Base-by-base conservation (phyloP, 441 rosid genomes). In the Populus hybrid region DNA sequence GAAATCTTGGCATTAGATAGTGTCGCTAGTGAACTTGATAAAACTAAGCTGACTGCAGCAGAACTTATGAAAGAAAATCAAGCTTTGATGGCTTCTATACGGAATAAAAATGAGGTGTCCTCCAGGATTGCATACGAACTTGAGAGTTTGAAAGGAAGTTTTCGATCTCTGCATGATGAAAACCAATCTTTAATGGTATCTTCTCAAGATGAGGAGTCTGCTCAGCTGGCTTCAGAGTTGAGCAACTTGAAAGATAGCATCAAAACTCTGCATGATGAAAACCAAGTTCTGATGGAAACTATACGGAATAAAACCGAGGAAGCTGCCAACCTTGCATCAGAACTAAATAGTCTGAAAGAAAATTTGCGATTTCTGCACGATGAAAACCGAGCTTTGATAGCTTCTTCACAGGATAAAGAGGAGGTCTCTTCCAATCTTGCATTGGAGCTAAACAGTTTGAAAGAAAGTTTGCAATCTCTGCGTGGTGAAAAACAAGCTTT, bases 1-100 rank as follows among this genome's bases (percentile, higher is more conserved):
- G 93, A 90, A 84, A 87, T 95, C 77, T 79, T 80, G 50, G 87
- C 80, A 65, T 78, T 95, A 71, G 89, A 89, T 84, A 79, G 83
- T 75, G 78, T 87, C 72, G 74, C 79, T 67, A 83, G 80, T 83
- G 98, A 92, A 82, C 91, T 88, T 26, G 91, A 77, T 84, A 89
- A 77, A 64, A 83, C 84, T 83, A 86, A 87, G 86, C 74, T 89
- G 87, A 84, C 84, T 74, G 85, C 90, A 79, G 88, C 86, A 69
- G 92, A 88, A 85, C 81, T 89, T 30, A 74, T 82, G 16, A 86
- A 86, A 80, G 78, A 80, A 78, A 83, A 93, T 77, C 84, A 84
- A 72, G 82, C 81, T 80, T 82, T 93, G 80, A 72, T 71, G 84
- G 83, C 73, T 65, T 85, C 88, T 85, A 86, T 91, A 73, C 88